Evolutionary conservation across 129 eudicot species (phyloP).

Genomic region (Chrysanthemum lavandulifolium): DNA sequence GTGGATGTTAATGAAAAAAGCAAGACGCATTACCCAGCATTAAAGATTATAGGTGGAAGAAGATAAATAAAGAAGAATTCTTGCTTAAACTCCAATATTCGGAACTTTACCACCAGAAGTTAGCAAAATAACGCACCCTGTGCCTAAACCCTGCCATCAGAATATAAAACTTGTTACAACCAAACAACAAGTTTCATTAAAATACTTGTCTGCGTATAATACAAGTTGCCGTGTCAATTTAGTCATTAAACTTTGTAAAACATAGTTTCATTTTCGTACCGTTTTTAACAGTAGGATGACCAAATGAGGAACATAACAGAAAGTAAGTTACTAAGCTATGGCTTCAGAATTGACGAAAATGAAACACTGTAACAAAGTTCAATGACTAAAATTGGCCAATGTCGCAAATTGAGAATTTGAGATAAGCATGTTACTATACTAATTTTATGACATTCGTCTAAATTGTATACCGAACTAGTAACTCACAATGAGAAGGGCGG

Average conservation of each 20-base stretch:
- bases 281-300: too few relatives aligned
- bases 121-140: conserved; percentile 48
- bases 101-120: conserved; percentile 60
- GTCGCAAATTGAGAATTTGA: too few relatives aligned
- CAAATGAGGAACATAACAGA: too few relatives aligned
- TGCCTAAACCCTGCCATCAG: conserved; percentile 59
- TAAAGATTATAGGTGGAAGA: conserved; percentile 90
- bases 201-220: too few relatives aligned
- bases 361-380: too few relatives aligned
- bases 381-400: too few relatives aligned
- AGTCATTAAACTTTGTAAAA: too few relatives aligned
- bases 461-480: background rate
- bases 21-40: conserved; percentile 71
- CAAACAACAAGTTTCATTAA: background rate
- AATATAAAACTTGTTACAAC: background rate
- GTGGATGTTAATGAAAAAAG: background rate
- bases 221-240: background rate
- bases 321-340: too few relatives aligned
- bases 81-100: conserved; percentile 57
- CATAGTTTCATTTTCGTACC: too few relatives aligned
- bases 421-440: background rate
- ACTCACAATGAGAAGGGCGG: conserved; percentile 69
- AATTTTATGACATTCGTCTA: too few relatives aligned
- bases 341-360: too few relatives aligned
- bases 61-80: conserved; percentile 81